These are phyloP conservation scores for Cryptococcus sp. DNA, from an alignment of 1,284 basidiomycete genomes.

Conservation along the genomic window DNA sequence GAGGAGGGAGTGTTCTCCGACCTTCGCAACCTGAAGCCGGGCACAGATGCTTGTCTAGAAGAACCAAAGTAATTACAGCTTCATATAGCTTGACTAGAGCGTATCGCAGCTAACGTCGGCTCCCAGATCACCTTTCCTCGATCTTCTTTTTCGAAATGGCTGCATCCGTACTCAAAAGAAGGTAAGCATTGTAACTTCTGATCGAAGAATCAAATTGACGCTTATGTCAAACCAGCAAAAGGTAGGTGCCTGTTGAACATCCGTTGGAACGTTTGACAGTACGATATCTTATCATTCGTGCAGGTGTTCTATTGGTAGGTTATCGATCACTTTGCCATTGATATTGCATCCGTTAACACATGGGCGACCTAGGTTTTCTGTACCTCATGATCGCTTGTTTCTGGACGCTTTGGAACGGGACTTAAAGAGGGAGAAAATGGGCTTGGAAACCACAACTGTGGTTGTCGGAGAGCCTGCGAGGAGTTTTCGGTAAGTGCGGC, in stretches of 20 bases:
- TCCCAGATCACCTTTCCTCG: slow-evolving; percentile 63
- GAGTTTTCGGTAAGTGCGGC: slow-evolving; percentile 48
- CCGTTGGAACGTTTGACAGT: too few relatives aligned
- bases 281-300: too few relatives aligned
- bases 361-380: slow-evolving; percentile 64
- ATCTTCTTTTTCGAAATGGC: slow-evolving; percentile 88
- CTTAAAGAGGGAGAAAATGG: slow-evolving; percentile 87
- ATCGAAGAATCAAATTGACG: too few relatives aligned
- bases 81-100: too few relatives aligned
- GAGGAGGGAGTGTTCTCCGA: slow-evolving; percentile 92
- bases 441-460: slow-evolving; percentile 75
- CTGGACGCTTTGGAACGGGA: slow-evolving; percentile 90
- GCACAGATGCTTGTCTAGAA: slow-evolving; percentile 82
- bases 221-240: slow-evolving; percentile 30
- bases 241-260: slow-evolving; percentile 19
- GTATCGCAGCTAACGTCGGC: not conserved
- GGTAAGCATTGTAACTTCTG: too few relatives aligned
- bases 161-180: slow-evolving; percentile 95
- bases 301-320: slow-evolving; percentile 76
- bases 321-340: not conserved
- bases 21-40: slow-evolving; percentile 85
- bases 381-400: slow-evolving; percentile 92
- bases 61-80: slow-evolving; percentile 80
- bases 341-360: not conserved
- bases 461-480: slow-evolving; percentile 74